Percentiles rank a stretch among this genome's conserved stretches.
phyloP scores from a whole-genome alignment of 148 eudicot species.

The Chenopodium quinoa region DNA sequence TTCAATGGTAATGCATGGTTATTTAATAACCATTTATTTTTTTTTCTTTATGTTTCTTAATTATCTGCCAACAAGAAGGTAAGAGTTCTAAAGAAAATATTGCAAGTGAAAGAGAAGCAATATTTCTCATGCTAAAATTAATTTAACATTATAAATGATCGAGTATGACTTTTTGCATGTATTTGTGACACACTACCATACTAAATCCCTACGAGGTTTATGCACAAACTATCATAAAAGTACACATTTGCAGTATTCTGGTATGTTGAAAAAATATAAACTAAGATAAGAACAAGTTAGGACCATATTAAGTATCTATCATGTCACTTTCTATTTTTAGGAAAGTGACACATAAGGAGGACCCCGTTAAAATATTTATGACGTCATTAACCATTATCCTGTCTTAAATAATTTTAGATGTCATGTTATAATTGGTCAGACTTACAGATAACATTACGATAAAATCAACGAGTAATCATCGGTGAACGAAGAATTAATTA shows the following conservation, averaged over 20 bases:
- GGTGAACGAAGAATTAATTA: neutral
- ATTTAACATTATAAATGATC: too few relatives aligned
- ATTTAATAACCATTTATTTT: too few relatives aligned
- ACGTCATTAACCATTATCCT: too few relatives aligned
- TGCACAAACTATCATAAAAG: neutral
- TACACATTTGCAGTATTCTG: neutral
- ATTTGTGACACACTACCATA: neutral
- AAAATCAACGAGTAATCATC: neutral
- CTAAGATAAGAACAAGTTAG: neutral
- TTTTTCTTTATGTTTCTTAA: too few relatives aligned
- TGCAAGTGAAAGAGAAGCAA: too few relatives aligned
- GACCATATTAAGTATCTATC: neutral
- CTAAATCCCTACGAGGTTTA: neutral
- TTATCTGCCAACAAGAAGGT: too few relatives aligned
- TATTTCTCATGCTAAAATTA: neutral
- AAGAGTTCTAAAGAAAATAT: too few relatives aligned
- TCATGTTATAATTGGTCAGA: neutral
- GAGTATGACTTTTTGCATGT: neutral
- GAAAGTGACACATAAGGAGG: neutral
- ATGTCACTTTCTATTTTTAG: neutral
- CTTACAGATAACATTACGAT: neutral
- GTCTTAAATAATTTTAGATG: too few relatives aligned
- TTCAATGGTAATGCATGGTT: too few relatives aligned
- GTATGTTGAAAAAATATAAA: neutral
- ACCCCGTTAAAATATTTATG: neutral